Conservation (phyloP, 257 asterid genomes). For the Solanum commersonii region DNA sequence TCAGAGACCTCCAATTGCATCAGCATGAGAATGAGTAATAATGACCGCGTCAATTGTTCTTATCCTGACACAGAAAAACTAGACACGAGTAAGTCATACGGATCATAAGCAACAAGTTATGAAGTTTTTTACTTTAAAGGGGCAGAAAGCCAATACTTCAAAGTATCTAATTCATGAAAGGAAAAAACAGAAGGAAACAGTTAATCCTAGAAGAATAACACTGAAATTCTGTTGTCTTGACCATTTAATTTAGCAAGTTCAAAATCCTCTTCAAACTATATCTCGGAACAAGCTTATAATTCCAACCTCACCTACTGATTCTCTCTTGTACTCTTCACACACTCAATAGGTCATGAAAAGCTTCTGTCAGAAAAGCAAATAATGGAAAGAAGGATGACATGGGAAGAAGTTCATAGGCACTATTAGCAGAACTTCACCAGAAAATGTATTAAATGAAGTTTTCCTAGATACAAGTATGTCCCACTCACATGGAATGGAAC, state of each 20-base stretch:
- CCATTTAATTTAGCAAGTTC: background rate
- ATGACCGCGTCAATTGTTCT: conserved; percentile 92
- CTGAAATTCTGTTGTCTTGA: background rate
- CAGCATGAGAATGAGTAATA: conserved; percentile 99
- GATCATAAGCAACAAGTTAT: background rate
- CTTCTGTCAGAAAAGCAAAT: background rate
- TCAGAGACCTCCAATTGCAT: conserved; percentile 98
- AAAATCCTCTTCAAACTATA: background rate
- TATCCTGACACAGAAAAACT: conserved; percentile 76
- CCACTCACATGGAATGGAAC: background rate
- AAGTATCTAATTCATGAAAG: background rate
- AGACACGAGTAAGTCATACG: conserved; percentile 30
- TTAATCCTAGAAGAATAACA: background rate
- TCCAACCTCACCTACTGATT: background rate
- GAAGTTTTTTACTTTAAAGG: background rate
- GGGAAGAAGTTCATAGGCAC: background rate
- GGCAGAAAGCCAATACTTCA: background rate
- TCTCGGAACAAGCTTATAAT: background rate
- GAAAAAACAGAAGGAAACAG: background rate
- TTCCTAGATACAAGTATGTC: background rate
- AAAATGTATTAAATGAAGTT: background rate
- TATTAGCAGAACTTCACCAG: background rate
- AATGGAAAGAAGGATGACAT: background rate
- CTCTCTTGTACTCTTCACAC: background rate
- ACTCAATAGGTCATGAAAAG: background rate